Base-by-base conservation (phyloP, 2,329 filamentous ascomycete species). In the Pseudonectria foliicola region DNA sequence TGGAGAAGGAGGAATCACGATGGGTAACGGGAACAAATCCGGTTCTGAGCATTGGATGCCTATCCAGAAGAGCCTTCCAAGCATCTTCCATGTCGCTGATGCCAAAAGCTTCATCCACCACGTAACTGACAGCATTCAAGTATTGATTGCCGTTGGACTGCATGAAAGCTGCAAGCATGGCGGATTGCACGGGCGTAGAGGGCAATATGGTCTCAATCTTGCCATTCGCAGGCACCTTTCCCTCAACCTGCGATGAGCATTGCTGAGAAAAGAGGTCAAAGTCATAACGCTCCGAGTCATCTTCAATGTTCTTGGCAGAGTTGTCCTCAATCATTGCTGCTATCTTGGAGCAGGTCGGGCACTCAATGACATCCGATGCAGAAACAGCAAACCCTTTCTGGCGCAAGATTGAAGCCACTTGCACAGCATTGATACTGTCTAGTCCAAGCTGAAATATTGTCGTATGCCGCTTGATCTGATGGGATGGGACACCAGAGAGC, bases 371-470 rank as follows among this genome's bases (percentile, higher is more conserved):
- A 55, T 94, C 85, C 2, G 77, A 73, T 0, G 84, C 79, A 2
- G 77, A 76, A 0, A 88, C 59, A 2, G 56, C 51, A 26, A 78
- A 63, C 0, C 78, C 79, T 13, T 70, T 50, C 26, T 68, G 72
- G 13, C 82, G 76, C 12, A 95, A 64, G 16, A 70, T 63, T 2
- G 76, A 71, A 1, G 87, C 85, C 8, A 95, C 68, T 51, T 95
- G 88, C 5, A 81, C 72, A 1, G 87, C 85, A 40, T 83, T 89
- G 50, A 96, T 92, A 54, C 89, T 95, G 59, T 95, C 89, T 4
- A 95, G 65, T 0, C 90, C 90, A n/a, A 95, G 73, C 38, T 83
- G 79, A 49, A 90, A 94, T 31, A 96, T 86, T 0, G 85, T 87
- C 0, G 78, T 86, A 8, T 71, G 54, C 10, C 68, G 69, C 4